Evolutionary conservation across 805 yeast genomes (phyloP).

Genomic region (Saitoella complicata): DNA sequence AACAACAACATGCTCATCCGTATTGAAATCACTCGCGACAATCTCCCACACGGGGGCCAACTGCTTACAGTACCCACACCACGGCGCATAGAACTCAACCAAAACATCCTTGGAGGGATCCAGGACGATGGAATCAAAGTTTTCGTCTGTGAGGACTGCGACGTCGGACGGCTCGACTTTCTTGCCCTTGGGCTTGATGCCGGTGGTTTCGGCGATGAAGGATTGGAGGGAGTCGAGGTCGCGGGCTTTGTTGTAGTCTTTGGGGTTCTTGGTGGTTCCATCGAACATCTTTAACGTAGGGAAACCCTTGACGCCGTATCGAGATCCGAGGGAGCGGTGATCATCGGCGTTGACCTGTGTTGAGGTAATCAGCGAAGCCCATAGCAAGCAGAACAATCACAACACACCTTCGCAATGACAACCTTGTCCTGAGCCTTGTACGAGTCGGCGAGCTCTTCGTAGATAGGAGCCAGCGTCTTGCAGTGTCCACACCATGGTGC

Average conservation of each 20-base stretch:
- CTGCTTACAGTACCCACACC: conserved; percentile 81
- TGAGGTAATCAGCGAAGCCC: too few species aligned
- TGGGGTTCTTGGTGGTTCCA: conserved; percentile 6
- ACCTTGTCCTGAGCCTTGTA: conserved; percentile 42
- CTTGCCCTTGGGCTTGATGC: conserved; percentile 6
- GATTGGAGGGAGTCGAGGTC: conserved; percentile 38
- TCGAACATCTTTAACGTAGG: neutral
- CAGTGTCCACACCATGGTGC: conserved; percentile 95
- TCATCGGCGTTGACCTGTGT: neutral
- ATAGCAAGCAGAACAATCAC: too few species aligned
- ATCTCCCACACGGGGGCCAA: conserved; percentile 49
- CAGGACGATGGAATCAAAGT: conserved; percentile 28
- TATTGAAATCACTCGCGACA: conserved; percentile 12
- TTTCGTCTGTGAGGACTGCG: conserved; percentile 23
- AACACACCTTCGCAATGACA: neutral
- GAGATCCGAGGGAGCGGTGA: neutral
- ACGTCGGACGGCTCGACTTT: conserved; percentile 8
- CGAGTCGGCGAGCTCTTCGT: conserved; percentile 26
- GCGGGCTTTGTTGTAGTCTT: conserved; percentile 24
- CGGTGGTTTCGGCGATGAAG: conserved; percentile 26
- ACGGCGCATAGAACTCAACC: conserved; percentile 44
- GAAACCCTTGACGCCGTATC: neutral
- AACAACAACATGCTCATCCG: conserved; percentile 38
- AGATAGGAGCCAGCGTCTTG: conserved; percentile 67
- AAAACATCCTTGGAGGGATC: conserved; percentile 24